A percentile compares a stretch with the other conserved stretches of the same genome.
phyloP scores from a whole-genome alignment of 257 asterid genomes.

The Capsicum pubescens region DNA sequence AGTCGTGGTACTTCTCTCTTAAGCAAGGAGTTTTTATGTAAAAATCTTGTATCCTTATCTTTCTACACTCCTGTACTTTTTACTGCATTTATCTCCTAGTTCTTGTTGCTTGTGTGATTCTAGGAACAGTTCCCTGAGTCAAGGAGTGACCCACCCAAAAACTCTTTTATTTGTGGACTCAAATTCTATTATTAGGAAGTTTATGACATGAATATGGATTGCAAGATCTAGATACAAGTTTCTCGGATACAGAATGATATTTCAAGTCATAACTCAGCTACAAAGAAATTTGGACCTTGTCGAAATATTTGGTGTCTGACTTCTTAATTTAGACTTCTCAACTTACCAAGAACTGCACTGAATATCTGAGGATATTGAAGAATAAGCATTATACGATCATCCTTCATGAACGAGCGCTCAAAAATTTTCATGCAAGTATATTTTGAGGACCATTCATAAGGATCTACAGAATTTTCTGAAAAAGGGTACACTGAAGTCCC shows the following conservation, averaged over 20 bases:
- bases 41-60: too few relatives aligned
- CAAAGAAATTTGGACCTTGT: constrained; percentile 25
- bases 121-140: too few relatives aligned
- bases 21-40: too few relatives aligned
- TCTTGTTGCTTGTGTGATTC: too few relatives aligned
- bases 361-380: constrained; percentile 13
- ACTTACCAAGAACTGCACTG: constrained; percentile 32
- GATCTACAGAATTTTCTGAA: neutral
- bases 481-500: neutral
- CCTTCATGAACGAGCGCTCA: neutral
- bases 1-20: too few relatives aligned
- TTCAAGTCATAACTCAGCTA: constrained; percentile 12
- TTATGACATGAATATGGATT: constrained; percentile 14
- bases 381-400: constrained; percentile 1
- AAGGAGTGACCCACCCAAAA: too few relatives aligned
- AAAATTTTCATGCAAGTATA: constrained; percentile 9
- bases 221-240: constrained; percentile 18
- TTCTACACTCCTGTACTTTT: too few relatives aligned
- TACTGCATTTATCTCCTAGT: too few relatives aligned
- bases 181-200: neutral
- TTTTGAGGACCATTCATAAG: constrained; percentile 7
- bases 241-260: constrained; percentile 5
- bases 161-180: neutral
- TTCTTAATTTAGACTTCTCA: constrained; percentile 28
- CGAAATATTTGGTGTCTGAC: constrained; percentile 16